phyloP scores from a whole-genome alignment of 257 asterid species.

The Solanum sitiens region DNA sequence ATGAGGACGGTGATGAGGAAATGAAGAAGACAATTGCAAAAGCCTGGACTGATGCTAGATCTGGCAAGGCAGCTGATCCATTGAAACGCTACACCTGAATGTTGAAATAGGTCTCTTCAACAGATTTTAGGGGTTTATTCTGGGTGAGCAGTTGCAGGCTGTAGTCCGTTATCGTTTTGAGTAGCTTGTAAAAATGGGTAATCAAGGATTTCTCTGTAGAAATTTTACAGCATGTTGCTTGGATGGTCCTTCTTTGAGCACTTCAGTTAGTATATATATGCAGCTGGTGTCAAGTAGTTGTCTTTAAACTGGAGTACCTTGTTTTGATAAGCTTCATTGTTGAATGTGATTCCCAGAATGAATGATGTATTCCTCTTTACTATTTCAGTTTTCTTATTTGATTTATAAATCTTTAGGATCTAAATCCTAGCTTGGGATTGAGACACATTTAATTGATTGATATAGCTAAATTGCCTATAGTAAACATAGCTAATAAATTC shows the following conservation, averaged over 20 bases:
- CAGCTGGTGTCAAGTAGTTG: neutral
- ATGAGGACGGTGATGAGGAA: slow-evolving; percentile 83
- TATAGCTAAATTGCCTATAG: neutral
- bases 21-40: slow-evolving; percentile 81
- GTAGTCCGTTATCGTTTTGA: neutral
- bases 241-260: neutral
- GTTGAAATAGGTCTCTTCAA: neutral
- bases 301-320: neutral
- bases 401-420: neutral
- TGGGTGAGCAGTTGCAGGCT: neutral
- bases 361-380: neutral
- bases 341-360: neutral
- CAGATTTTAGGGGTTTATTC: neutral
- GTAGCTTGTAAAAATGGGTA: neutral
- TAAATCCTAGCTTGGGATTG: neutral
- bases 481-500: neutral
- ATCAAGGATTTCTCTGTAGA: neutral
- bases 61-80: slow-evolving; percentile 68
- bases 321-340: neutral
- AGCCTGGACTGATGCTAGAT: slow-evolving; percentile 84
- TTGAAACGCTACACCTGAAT: slow-evolving; percentile 29
- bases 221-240: neutral
- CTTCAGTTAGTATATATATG: neutral
- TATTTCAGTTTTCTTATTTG: neutral
- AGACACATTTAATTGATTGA: neutral